phyloP scores from a whole-genome alignment of 1,139 yeast species.

The Kurtzmaniella quercitrusa region DNA sequence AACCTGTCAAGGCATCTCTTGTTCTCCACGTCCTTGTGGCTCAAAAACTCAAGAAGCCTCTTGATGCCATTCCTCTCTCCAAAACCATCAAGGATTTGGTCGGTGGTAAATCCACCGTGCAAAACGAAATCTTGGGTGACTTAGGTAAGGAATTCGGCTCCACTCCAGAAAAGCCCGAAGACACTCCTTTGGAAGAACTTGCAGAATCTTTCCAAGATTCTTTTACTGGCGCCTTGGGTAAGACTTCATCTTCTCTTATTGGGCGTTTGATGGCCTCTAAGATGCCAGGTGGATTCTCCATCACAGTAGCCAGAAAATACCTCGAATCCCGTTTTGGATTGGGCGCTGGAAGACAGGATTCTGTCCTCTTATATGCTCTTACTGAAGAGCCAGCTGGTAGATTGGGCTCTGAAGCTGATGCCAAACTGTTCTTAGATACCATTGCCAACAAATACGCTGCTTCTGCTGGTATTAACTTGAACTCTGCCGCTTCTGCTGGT shows the following conservation, averaged over 20 bases:
- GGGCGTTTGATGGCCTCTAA: constrained; percentile 92
- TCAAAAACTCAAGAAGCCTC: constrained; percentile 86
- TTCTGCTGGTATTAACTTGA: constrained; percentile 69
- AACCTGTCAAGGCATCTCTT: constrained; percentile 80
- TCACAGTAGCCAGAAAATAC: constrained; percentile 86
- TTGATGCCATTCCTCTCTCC: constrained; percentile 80
- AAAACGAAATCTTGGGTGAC: constrained; percentile 97
- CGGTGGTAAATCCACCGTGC: constrained; percentile 97
- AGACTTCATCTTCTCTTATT: constrained; percentile 83
- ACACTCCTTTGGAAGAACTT: constrained; percentile 90
- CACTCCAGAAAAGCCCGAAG: constrained; percentile 98
- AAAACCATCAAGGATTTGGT: constrained; percentile 96
- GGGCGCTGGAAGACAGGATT: constrained; percentile 90
- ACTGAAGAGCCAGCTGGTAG: constrained; percentile 90
- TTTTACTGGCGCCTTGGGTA: constrained; percentile 84
- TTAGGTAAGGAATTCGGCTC: constrained; percentile 96
- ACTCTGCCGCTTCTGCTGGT: constrained; percentile 56
- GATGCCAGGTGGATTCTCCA: constrained; percentile 99
- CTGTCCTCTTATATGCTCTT: constrained; percentile 76
- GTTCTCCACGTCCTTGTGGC: constrained; percentile 89
- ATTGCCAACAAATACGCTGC: constrained; percentile 84
- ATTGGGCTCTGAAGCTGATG: constrained; percentile 81
- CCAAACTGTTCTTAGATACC: constrained; percentile 81
- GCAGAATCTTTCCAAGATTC: constrained; percentile 94
- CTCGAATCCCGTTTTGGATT: constrained; percentile 89